Evolutionary conservation across 1,284 basidiomycete species (phyloP).

Genomic region (Boletus smithii): DNA sequence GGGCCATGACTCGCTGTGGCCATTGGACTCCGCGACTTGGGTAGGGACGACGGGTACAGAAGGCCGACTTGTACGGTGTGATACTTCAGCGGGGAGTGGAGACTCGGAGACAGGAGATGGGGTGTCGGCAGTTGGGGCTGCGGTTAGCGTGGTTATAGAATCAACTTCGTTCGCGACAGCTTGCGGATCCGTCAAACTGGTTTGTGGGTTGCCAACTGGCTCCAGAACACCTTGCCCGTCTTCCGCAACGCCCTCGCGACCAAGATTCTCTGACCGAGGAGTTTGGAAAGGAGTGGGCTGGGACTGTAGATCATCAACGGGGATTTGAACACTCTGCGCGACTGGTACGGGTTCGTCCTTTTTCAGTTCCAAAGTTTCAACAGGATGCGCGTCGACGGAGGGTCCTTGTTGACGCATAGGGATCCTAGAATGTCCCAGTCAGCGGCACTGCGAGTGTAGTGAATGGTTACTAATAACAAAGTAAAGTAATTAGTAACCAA

Average conservation of each 20-base stretch:
- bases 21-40: constrained; percentile 12
- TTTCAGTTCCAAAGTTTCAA: constrained; percentile 2
- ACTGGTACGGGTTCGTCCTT: constrained; percentile 6
- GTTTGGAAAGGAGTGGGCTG: constrained; percentile 6
- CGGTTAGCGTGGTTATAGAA: constrained; percentile 1
- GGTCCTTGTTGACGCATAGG: constrained; percentile 19
- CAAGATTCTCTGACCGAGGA: neutral
- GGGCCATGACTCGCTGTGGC: constrained; percentile 11
- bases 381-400: constrained; percentile 6
- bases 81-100: constrained; percentile 8
- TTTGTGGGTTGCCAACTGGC: neutral
- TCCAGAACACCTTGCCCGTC: constrained; percentile 2
- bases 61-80: constrained; percentile 2
- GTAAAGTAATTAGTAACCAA: neutral
- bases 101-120: constrained; percentile 5
- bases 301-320: constrained; percentile 7
- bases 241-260: neutral
- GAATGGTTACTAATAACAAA: neutral
- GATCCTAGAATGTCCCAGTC: no score
- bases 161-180: constrained; percentile 3
- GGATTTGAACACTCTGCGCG: constrained; percentile 7
- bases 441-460: neutral
- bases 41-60: constrained; percentile 6
- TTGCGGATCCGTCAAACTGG: constrained; percentile 1
- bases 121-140: neutral